Evolutionary conservation across 495 filamentous ascomycete species (phyloP), one percentile per base, ranked within the genome.

Genomic region (Poronia punctata): DNA sequence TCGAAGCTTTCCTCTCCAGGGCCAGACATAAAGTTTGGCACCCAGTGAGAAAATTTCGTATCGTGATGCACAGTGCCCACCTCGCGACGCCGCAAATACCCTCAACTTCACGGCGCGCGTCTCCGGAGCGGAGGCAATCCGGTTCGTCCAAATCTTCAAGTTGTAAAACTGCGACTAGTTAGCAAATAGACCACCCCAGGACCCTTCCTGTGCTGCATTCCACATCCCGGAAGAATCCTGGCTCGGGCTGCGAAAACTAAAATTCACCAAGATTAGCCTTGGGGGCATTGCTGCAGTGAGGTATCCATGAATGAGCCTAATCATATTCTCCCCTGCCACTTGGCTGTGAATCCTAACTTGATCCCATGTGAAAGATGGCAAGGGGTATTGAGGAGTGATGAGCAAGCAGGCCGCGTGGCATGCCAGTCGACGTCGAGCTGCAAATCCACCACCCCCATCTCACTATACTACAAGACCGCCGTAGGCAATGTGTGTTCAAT

Each of bases 41-140:
- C 51, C 55, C 61, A 59, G 68, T 61, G 68, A 70, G 66, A 68
- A 68, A 68, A 71, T 48, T n/a, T 27, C 7, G 24, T 27, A 27
- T 27, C 24, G 24, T n/a, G 7, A 27, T 27, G 7, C 7, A n/a
- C 24, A 27, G n/a, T 27, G 24, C 7, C 24, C 24, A n/a, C 24
- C 24, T 27, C 24, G n/a, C 7, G 24, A 27, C 24, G 24, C 24
- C 24, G n/a, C 7, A 7, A 7, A n/a, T 27, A n/a, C 24, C 7
- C n/a, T 7, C 24, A 7, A 27, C 24, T 27, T 27, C 7, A n/a
- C 24, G n/a, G n/a, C n/a, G n/a, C n/a, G n/a, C n/a, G n/a, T n/a
- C n/a, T n/a, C n/a, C n/a, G n/a, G n/a, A n/a, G n/a, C n/a, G n/a
- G n/a, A n/a, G n/a, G n/a, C n/a, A n/a, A n/a, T n/a, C n/a, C n/a